Base-by-base conservation (phyloP, 495 filamentous ascomycete genomes). In the Jackrogersella minutella region DNA sequence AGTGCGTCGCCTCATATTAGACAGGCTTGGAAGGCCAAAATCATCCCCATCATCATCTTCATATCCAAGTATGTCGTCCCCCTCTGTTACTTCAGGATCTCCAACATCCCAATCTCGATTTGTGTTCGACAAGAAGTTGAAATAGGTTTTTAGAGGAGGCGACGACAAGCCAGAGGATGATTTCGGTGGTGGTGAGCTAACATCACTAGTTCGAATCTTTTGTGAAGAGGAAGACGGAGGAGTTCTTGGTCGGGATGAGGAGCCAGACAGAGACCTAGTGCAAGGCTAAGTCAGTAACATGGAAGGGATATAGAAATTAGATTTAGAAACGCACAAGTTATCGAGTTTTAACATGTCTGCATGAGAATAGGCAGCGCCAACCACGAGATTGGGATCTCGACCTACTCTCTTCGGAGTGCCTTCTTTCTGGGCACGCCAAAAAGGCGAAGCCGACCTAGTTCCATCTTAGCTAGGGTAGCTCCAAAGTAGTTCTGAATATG, bases 311-410 rank as follows among this genome's bases (percentile, higher is more conserved):
- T 34, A 33, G 60, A 64, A 49, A 67, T 57, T 17, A 56, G 56
- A 2, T 33, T 5, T 5, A 13, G 3, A 30, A 2, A 53, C 63
- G 40, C 81, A 92, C 89, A 92, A 64, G 21, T 85, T 84, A 74
- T 93, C 93, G 63, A 91, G 90, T 77, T 94, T 95, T 60, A 97
- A 81, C 69, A 97, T 92, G 78, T 96, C 93, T 30, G 93, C 91
- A 78, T 99, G 96, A 34, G 95, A 98, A 76, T 99, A 99, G 43
- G 93, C 89, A 53, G 95, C 95, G 55, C 95, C 95, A 40, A 97
- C 88, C n/a, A 99, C 91, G 33, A 92, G 86, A 59, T 84, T 89
- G 22, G 86, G 79, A 54, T 93, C 91, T 74, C 86, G 81, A 37
- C 80, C 76, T 72, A 83, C 88, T 66, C 77, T 81, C 49, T 79